Conservation (phyloP, 2,329 filamentous ascomycete species). For the Exophiala xenobiotica region DNA sequence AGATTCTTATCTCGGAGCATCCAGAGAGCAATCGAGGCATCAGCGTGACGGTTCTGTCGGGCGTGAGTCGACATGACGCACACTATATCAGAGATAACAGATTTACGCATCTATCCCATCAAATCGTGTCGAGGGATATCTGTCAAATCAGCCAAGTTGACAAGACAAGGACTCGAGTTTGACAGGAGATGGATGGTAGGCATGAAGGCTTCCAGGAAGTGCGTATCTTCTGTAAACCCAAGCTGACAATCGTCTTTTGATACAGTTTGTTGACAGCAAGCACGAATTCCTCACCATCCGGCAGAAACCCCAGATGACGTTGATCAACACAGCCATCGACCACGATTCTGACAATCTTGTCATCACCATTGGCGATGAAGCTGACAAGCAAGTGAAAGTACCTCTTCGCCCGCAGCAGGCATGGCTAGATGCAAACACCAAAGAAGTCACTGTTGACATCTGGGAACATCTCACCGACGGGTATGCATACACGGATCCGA, state of each 20-base stretch:
- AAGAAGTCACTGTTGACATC: slow-evolving; percentile 52
- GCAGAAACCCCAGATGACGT: slow-evolving; percentile 60
- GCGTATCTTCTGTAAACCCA: background rate
- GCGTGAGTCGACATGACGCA: slow-evolving; percentile 10
- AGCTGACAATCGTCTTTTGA: slow-evolving; percentile 1
- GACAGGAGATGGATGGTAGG: slow-evolving; percentile 63
- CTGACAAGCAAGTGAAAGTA: slow-evolving; percentile 48
- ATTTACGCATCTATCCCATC: slow-evolving; percentile 61
- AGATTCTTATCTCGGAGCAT: too few relatives aligned
- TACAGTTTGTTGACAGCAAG: slow-evolving; percentile 52
- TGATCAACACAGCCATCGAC: slow-evolving; percentile 57
- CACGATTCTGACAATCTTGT: slow-evolving; percentile 47
- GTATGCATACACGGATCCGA: slow-evolving; percentile 50
- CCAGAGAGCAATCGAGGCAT: too few relatives aligned
- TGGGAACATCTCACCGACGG: slow-evolving; percentile 61
- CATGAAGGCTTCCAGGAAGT: background rate
- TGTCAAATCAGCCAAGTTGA: slow-evolving; percentile 52
- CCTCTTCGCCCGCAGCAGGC: slow-evolving; percentile 54
- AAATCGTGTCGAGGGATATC: slow-evolving; percentile 66
- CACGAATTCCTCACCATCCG: slow-evolving; percentile 64
- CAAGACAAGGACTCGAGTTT: slow-evolving; percentile 58
- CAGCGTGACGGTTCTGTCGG: too few relatives aligned
- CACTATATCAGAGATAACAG: slow-evolving; percentile 27
- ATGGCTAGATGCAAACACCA: slow-evolving; percentile 58
- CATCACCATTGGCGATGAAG: slow-evolving; percentile 40